Percentiles rank a stretch among this genome's conserved stretches.
phyloP scores from a whole-genome alignment of 371 early-diverging fungal species.

The Furculomyces boomerangus region DNA sequence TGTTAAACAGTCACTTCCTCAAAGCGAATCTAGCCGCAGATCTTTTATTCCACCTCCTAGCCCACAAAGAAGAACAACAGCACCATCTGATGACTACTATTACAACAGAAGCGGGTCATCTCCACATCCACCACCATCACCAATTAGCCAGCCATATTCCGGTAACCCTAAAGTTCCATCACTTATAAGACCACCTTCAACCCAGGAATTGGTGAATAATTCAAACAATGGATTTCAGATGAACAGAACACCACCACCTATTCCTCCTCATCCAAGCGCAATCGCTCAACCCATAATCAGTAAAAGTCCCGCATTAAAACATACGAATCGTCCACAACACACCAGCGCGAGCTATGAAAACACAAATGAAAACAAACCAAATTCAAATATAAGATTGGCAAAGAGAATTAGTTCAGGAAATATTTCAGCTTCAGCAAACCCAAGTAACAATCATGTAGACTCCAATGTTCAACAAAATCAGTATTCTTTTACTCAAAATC shows the following conservation, averaged over 20 bases:
- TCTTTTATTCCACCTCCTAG: background rate
- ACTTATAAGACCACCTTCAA: background rate
- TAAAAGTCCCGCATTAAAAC: no score
- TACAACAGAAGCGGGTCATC: background rate
- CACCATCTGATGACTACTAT: background rate
- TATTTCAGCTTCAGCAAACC: no score
- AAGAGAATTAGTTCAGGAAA: no score
- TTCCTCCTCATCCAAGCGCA: background rate
- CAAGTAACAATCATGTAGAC: no score
- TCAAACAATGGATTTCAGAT: background rate
- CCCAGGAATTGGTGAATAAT: background rate
- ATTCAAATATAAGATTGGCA: no score
- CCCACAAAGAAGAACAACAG: constrained; percentile 4
- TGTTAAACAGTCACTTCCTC: constrained; percentile 17
- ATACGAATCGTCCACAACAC: no score
- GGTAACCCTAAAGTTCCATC: background rate
- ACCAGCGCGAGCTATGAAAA: background rate
- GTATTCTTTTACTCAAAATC: no score
- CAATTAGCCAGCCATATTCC: background rate
- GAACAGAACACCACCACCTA: background rate
- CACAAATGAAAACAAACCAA: no score
- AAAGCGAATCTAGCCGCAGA: background rate
- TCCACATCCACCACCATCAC: background rate
- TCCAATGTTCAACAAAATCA: no score
- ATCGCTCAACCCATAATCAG: no score